Conservation (phyloP, 2,329 filamentous ascomycete species). For the Ceratocystis variospora region DNA sequence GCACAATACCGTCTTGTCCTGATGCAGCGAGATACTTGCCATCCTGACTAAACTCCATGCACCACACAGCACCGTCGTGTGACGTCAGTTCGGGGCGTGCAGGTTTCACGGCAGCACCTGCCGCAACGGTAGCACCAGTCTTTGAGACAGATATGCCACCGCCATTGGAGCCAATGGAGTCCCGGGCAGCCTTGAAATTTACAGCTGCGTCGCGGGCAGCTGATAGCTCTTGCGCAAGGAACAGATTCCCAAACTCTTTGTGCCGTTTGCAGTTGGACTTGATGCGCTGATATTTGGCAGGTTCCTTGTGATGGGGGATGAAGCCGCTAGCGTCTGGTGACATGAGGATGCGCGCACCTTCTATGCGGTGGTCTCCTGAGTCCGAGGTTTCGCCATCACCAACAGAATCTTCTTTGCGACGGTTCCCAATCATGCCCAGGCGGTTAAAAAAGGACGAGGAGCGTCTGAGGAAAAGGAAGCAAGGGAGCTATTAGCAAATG, state of each 20-base stretch:
- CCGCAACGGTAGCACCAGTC: conserved; percentile 24
- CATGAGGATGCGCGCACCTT: conserved; percentile 55
- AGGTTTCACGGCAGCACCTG: background rate
- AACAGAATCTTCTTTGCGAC: conserved; percentile 14
- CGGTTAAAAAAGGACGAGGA: conserved; percentile 81
- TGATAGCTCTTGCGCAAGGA: conserved; percentile 79
- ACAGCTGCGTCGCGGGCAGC: conserved; percentile 25
- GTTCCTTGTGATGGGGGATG: conserved; percentile 75
- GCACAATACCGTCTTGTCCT: conserved; percentile 71
- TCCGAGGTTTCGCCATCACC: conserved; percentile 68
- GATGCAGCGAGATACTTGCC: conserved; percentile 85
- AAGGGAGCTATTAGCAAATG: background rate
- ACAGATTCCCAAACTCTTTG: conserved; percentile 72
- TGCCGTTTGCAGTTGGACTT: conserved; percentile 66
- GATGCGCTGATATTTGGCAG: conserved; percentile 81
- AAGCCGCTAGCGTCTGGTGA: conserved; percentile 51
- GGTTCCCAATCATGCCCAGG: conserved; percentile 43
- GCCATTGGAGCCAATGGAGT: background rate
- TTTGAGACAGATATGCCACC: conserved; percentile 21
- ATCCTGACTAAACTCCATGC: conserved; percentile 82
- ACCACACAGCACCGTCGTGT: conserved; percentile 61
- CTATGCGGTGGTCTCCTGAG: conserved; percentile 50
- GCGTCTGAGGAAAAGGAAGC: conserved; percentile 44
- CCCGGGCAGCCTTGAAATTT: background rate
- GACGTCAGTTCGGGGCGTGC: conserved; percentile 28